Evolutionary conservation across 768 basidiomycete species (phyloP).

Genomic region (Russula griseocarnosa): DNA sequence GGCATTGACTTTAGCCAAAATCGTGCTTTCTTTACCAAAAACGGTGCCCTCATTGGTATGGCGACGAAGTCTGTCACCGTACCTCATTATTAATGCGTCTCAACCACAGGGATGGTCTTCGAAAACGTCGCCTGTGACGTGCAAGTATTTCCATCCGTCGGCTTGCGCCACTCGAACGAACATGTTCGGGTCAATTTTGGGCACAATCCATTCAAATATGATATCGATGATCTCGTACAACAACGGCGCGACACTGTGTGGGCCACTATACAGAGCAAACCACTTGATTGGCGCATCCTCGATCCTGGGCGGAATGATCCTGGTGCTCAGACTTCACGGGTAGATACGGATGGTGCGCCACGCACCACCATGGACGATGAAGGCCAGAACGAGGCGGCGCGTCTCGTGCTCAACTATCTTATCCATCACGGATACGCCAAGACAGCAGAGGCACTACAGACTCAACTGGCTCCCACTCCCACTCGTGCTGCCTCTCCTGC

Average conservation of each 20-base stretch:
- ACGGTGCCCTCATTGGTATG: slow-evolving; percentile 66
- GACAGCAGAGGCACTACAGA: slow-evolving; percentile 64
- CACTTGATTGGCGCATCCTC: slow-evolving; percentile 46
- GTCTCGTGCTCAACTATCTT: slow-evolving; percentile 75
- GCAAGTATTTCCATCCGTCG: slow-evolving; percentile 82
- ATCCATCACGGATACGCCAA: slow-evolving; percentile 79
- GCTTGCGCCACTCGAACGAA: slow-evolving; percentile 77
- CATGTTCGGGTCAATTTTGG: slow-evolving; percentile 85
- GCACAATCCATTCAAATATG: slow-evolving; percentile 77
- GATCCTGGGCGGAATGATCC: slow-evolving; percentile 24
- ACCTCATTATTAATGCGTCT: slow-evolving; percentile 19
- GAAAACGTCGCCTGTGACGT: slow-evolving; percentile 63
- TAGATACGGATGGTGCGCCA: slow-evolving; percentile 44
- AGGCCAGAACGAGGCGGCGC: slow-evolving; percentile 43
- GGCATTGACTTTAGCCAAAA: slow-evolving; percentile 85
- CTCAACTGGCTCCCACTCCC: slow-evolving; percentile 36
- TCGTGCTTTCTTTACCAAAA: slow-evolving; percentile 86
- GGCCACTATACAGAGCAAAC: slow-evolving; percentile 58
- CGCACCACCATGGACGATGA: slow-evolving; percentile 41
- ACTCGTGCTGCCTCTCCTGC: slow-evolving; percentile 22
- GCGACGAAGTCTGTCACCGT: slow-evolving; percentile 7
- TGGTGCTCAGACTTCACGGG: slow-evolving; percentile 9
- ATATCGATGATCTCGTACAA: slow-evolving; percentile 83
- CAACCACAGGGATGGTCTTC: slow-evolving; percentile 56
- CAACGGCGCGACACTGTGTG: slow-evolving; percentile 63